A percentile compares a stretch with the other conserved stretches of the same genome.
Evolutionary conservation across 2,329 filamentous ascomycete species (phyloP).

Genomic region (Fusarium sp.): DNA sequence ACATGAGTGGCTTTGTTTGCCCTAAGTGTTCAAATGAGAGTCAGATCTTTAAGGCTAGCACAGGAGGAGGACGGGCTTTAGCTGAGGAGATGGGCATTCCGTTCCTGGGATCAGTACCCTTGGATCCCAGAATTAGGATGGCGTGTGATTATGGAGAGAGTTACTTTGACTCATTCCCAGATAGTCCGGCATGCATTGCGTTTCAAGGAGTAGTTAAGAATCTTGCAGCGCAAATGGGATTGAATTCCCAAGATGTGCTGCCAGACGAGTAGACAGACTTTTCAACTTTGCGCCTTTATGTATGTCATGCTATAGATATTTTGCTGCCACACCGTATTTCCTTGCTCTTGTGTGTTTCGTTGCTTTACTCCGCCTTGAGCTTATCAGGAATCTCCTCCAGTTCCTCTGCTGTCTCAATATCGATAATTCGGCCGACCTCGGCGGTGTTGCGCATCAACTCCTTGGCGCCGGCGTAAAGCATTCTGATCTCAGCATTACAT

Average conservation of each 20-base stretch:
- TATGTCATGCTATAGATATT: slow-evolving; percentile 35
- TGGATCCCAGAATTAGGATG: slow-evolving; percentile 96
- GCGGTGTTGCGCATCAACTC: slow-evolving; percentile 94
- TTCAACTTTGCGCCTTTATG: slow-evolving; percentile 24
- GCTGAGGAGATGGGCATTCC: slow-evolving; percentile 89
- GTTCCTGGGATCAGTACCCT: slow-evolving; percentile 88
- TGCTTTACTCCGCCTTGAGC: slow-evolving; percentile 50
- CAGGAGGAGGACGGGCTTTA: slow-evolving; percentile 83
- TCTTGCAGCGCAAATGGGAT: slow-evolving; percentile 73
- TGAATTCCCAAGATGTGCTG: slow-evolving; percentile 67
- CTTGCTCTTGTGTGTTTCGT: background rate
- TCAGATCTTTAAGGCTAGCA: slow-evolving; percentile 92
- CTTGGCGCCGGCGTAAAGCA: slow-evolving; percentile 96
- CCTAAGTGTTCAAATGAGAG: slow-evolving; percentile 85
- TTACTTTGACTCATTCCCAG: slow-evolving; percentile 93
- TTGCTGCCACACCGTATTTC: background rate
- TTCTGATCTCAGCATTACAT: slow-evolving; percentile 86
- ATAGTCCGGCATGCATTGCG: slow-evolving; percentile 89
- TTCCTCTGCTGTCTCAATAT: slow-evolving; percentile 84
- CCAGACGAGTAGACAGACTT: slow-evolving; percentile 49
- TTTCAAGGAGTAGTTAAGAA: slow-evolving; percentile 83
- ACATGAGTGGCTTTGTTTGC: slow-evolving; percentile 98
- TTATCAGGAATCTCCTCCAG: slow-evolving; percentile 82
- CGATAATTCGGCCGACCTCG: slow-evolving; percentile 88
- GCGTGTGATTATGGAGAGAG: slow-evolving; percentile 97